Evolutionary conservation across 345 rosid species (phyloP).

Genomic region (Brassica napus): DNA sequence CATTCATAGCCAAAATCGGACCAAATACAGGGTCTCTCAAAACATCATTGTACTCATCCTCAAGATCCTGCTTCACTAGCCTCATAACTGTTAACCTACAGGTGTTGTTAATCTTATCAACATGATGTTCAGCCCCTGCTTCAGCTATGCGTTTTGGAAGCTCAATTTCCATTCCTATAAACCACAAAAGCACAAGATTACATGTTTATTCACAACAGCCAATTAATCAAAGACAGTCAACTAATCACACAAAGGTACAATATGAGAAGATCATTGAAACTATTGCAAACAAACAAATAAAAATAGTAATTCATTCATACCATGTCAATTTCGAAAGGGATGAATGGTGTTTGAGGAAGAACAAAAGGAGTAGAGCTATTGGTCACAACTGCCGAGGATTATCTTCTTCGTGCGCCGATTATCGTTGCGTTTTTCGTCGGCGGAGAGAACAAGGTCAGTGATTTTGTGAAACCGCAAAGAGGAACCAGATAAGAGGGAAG

Average conservation of each 20-base stretch:
- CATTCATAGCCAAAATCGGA: neutral
- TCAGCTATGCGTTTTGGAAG: neutral
- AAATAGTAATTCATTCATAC: too few relatives aligned
- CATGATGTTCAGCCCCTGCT: neutral
- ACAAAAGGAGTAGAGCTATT: too few relatives aligned
- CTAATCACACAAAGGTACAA: too few relatives aligned
- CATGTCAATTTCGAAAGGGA: too few relatives aligned
- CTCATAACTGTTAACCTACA: neutral
- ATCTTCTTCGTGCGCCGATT: too few relatives aligned
- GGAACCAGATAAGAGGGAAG: neutral
- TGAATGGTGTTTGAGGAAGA: too few relatives aligned
- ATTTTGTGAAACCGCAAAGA: neutral
- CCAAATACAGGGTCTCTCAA: neutral
- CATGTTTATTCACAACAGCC: neutral
- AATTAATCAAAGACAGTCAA: too few relatives aligned
- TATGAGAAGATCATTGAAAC: neutral
- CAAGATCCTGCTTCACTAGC: neutral
- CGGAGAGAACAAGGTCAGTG: neutral
- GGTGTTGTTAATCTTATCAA: neutral
- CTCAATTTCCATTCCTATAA: neutral
- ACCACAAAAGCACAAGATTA: neutral
- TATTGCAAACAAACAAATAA: neutral
- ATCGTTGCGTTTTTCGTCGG: neutral
- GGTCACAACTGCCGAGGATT: too few relatives aligned
- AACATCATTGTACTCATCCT: neutral